Evolutionary conservation across 139 green algal species (phyloP).

Genomic region (Limnomonas spitsbergensis): DNA sequence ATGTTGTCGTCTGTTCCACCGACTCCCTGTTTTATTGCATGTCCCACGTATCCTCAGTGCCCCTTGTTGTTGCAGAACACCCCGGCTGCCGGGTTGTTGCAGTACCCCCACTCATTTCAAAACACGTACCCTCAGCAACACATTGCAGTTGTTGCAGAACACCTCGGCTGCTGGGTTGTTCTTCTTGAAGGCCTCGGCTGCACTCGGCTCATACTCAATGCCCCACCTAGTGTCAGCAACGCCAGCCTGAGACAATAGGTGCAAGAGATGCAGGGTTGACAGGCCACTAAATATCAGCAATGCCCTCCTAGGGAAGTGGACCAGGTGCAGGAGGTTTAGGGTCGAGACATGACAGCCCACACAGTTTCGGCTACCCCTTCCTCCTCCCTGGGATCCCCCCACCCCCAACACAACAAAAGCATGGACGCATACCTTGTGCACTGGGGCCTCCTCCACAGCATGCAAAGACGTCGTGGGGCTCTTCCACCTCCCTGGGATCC

Average conservation of each 20-base stretch:
- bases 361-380: not conserved
- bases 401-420: too few relatives aligned
- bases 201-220: conserved; percentile 90
- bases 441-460: too few relatives aligned
- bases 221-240: conserved; percentile 82
- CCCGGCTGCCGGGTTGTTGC: too few relatives aligned
- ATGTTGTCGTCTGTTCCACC: too few relatives aligned
- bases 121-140: conserved; percentile 53
- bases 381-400: too few relatives aligned
- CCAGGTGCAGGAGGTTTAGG: not conserved
- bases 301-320: not conserved
- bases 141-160: conserved; percentile 93
- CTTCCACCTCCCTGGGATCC: not conserved
- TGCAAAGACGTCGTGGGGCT: not conserved
- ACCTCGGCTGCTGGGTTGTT: conserved; percentile 81
- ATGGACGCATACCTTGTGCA: too few relatives aligned
- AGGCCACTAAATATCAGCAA: too few relatives aligned
- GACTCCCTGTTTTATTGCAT: too few relatives aligned
- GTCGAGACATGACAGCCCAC: not conserved
- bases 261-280: not conserved
- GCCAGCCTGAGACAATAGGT: conserved; percentile 43
- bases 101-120: too few relatives aligned
- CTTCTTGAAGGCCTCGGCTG: conserved; percentile 83
- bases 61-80: too few relatives aligned
- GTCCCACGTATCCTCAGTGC: too few relatives aligned